Conservation (phyloP, 345 rosid species). For the Populus ilicifolia region DNA sequence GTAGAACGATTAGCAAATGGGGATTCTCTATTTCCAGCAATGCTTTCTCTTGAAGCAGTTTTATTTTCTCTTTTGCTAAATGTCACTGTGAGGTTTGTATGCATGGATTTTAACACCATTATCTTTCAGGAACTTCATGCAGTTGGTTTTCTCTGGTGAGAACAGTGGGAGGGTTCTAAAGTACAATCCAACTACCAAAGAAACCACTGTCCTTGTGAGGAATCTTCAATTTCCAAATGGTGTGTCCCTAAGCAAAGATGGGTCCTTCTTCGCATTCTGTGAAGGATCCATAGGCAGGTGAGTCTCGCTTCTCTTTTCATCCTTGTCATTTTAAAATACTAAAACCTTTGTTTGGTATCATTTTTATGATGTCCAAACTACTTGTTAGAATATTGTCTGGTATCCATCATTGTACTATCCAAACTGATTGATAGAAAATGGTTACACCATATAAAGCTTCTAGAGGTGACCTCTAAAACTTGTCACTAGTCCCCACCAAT, state of each 20-base stretch:
- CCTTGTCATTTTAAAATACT: neutral
- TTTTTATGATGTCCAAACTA: neutral
- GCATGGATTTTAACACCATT: conserved; percentile 14
- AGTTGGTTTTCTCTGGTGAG: conserved; percentile 70
- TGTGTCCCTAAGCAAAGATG: conserved; percentile 79
- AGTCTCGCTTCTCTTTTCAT: conserved; percentile 6
- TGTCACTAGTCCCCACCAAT: no score
- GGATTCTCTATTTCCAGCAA: no score
- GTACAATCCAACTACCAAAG: conserved; percentile 61
- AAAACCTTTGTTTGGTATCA: neutral
- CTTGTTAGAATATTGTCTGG: no score
- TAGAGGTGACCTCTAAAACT: no score
- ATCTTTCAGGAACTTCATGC: conserved; percentile 77
- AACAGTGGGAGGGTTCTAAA: conserved; percentile 67
- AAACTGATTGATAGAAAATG: no score
- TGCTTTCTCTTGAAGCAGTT: neutral
- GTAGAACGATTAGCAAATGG: no score
- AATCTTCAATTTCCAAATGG: conserved; percentile 87
- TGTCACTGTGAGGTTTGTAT: neutral
- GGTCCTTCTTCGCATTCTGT: conserved; percentile 66
- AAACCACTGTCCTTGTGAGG: conserved; percentile 60
- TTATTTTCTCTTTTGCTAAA: neutral
- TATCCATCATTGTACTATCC: no score
- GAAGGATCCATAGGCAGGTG: conserved; percentile 70
- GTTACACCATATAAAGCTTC: no score